These are phyloP conservation scores for Globisporangium iwayamae DNA, from an alignment of 352 stramenopile species.

Conservation along the genomic window DNA sequence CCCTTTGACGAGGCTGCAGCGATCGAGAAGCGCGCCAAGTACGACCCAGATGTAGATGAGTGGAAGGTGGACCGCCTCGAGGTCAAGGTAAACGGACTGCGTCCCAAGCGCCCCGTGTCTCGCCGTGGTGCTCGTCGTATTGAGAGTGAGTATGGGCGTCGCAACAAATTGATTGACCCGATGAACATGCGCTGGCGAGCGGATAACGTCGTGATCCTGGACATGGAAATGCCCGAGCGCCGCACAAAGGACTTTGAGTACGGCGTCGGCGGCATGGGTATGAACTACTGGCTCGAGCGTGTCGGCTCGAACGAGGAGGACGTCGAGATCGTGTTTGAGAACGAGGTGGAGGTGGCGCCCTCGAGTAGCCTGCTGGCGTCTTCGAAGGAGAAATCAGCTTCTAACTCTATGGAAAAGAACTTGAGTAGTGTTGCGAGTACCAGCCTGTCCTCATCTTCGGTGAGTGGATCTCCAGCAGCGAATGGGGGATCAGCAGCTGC, in stretches of 20 bases:
- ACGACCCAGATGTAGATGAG: conserved; percentile 84
- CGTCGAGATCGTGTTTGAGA: conserved; percentile 59
- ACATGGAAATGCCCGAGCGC: conserved; percentile 87
- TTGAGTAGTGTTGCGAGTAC: conserved; percentile 13
- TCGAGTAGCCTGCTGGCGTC: conserved; percentile 13
- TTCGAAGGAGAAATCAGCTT: conserved; percentile 28
- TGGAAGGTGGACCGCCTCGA: conserved; percentile 86
- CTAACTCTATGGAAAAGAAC: conserved; percentile 10
- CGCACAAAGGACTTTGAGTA: conserved; percentile 79
- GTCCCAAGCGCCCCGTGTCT: conserved; percentile 62
- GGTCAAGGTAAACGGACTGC: conserved; percentile 48
- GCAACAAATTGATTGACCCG: conserved; percentile 82
- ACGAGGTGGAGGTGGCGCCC: conserved; percentile 39
- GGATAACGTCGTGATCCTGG: conserved; percentile 90
- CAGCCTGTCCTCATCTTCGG: not conserved
- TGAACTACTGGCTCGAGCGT: conserved; percentile 68
- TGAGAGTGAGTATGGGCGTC: conserved; percentile 83
- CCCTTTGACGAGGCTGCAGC: conserved; percentile 60
- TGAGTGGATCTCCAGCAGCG: not conserved
- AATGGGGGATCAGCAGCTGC: not conserved
- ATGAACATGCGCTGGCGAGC: conserved; percentile 82
- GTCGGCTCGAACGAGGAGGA: conserved; percentile 42
- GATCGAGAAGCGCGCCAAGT: conserved; percentile 83
- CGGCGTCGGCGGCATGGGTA: conserved; percentile 31
- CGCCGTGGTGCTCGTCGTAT: conserved; percentile 56